Conservation (phyloP, 768 basidiomycete species). For the Cystofilobasidium macerans region DNA sequence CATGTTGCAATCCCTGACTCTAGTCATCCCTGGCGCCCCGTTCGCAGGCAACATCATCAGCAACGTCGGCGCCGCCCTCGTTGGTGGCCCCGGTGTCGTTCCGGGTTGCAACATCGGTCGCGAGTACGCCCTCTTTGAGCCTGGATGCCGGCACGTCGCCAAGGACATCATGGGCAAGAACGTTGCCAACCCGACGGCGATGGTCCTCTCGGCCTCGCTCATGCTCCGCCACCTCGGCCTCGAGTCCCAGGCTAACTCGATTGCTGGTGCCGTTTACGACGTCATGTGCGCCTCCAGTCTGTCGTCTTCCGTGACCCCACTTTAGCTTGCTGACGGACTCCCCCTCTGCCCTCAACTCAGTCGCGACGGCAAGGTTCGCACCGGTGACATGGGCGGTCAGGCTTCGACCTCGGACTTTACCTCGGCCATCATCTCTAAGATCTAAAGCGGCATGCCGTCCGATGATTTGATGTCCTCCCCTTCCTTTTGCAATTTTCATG, state of each 20-base stretch:
- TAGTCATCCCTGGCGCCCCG: too few relatives aligned
- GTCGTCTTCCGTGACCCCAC: background rate
- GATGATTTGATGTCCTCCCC: background rate
- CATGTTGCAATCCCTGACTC: background rate
- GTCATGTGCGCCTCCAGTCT: constrained; percentile 57
- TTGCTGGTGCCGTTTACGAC: constrained; percentile 82
- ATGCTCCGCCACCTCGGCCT: constrained; percentile 46
- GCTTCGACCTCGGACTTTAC: constrained; percentile 94
- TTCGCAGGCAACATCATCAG: too few relatives aligned
- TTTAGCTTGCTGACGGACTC: constrained; percentile 9
- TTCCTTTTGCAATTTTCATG: background rate
- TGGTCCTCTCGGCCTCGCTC: constrained; percentile 42
- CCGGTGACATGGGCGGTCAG: constrained; percentile 48
- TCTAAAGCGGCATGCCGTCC: constrained; percentile 37
- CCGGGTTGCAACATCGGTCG: constrained; percentile 96
- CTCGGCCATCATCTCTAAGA: constrained; percentile 72
- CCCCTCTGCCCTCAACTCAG: constrained; percentile 22
- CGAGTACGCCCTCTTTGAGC: constrained; percentile 98
- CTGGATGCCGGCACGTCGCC: constrained; percentile 65
- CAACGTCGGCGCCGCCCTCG: constrained; percentile 96
- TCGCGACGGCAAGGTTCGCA: constrained; percentile 13
- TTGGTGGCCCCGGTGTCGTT: constrained; percentile 95
- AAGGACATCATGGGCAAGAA: constrained; percentile 37
- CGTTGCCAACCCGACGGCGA: constrained; percentile 43
- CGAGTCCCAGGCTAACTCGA: constrained; percentile 82